Percentiles rank a stretch among this genome's conserved stretches.
Conservation (phyloP, 306 rosid genomes). For the Neltuma alba region DNA sequence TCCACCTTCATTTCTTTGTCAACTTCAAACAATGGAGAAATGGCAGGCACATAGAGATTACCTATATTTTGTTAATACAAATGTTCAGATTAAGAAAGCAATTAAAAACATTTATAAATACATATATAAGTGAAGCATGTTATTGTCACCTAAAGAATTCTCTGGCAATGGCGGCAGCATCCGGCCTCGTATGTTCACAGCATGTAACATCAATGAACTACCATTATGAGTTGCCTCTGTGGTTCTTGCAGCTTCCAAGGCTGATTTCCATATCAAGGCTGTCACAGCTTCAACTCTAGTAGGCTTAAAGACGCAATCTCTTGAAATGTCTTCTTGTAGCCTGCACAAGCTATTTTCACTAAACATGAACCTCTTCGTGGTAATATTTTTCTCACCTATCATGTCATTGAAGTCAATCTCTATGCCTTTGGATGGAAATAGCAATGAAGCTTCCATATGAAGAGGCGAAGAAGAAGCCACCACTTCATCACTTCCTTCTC, state of each 20-base stretch:
- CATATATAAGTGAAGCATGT: neutral
- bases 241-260: neutral
- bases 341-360: neutral
- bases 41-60: neutral
- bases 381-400: neutral
- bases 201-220: neutral
- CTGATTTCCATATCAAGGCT: conserved; percentile 27
- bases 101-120: neutral
- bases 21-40: neutral
- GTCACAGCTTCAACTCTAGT: conserved; percentile 19
- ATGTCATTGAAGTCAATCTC: neutral
- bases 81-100: neutral
- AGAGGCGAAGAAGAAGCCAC: neutral
- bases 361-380: neutral
- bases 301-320: neutral
- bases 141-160: neutral
- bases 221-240: too few species aligned
- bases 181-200: conserved; percentile 19
- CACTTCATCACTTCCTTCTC: neutral
- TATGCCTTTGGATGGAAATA: conserved; percentile 15
- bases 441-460: neutral
- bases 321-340: neutral
- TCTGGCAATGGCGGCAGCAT: conserved; percentile 20
- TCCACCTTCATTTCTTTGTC: neutral
- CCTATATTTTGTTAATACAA: neutral